These are phyloP conservation scores for Lasiodiplodia gonubiensis DNA, from an alignment of 2,329 filamentous ascomycete species.

Conservation along the genomic window DNA sequence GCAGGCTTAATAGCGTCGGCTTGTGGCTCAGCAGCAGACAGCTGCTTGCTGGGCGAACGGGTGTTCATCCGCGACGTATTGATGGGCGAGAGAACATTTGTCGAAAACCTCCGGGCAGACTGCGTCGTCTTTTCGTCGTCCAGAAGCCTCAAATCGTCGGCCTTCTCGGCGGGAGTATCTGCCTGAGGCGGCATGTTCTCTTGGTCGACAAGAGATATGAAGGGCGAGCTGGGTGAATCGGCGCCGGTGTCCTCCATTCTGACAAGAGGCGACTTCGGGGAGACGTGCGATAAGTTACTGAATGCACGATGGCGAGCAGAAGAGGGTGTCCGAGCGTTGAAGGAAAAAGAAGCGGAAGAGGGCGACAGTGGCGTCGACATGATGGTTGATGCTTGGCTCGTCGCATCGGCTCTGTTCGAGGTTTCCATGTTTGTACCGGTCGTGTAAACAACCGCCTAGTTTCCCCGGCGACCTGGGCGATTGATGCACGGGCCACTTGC, in stretches of 20 bases:
- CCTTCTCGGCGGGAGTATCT: conserved; percentile 28
- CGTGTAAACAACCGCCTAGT: conserved; percentile 22
- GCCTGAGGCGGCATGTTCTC: conserved; percentile 40
- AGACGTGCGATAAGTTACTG: conserved; percentile 16
- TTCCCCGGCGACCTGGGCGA: conserved; percentile 17
- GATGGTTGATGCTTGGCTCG: neutral
- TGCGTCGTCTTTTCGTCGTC: conserved; percentile 38
- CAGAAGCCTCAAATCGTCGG: conserved; percentile 16
- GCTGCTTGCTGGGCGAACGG: conserved; percentile 19
- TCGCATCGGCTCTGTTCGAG: conserved; percentile 6
- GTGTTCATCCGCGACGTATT: conserved; percentile 39
- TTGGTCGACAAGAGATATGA: conserved; percentile 52
- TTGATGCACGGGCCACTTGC: no score
- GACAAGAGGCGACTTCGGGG: conserved; percentile 24
- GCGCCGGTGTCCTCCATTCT: conserved; percentile 40
- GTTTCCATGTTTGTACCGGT: conserved; percentile 7
- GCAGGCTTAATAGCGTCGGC: conserved; percentile 20
- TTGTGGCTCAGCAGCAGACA: conserved; percentile 35
- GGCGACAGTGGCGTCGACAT: conserved; percentile 28
- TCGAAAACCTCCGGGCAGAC: conserved; percentile 41
- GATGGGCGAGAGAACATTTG: conserved; percentile 40
- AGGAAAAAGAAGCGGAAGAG: conserved; percentile 8
- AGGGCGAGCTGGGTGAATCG: conserved; percentile 55
- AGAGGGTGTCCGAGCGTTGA: conserved; percentile 20
- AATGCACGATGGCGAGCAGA: conserved; percentile 18